These are phyloP conservation scores for Lepidium aucheri DNA, from an alignment of 345 rosid species.

Conservation along the genomic window DNA sequence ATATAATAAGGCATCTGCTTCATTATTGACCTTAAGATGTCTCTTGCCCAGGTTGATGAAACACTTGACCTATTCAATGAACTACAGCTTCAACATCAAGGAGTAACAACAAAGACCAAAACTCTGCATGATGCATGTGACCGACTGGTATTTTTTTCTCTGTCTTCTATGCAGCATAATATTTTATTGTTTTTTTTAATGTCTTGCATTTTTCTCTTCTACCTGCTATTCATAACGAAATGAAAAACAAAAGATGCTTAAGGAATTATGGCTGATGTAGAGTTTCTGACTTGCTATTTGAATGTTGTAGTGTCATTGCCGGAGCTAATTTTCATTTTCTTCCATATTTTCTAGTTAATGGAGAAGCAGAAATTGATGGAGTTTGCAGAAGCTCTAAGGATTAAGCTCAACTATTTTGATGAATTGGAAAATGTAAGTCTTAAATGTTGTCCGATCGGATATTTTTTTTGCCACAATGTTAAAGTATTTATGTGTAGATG, in stretches of 20 bases:
- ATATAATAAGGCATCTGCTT: background rate
- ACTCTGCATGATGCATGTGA: constrained; percentile 99
- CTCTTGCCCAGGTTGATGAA: constrained; percentile 70
- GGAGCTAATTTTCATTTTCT: constrained; percentile 11
- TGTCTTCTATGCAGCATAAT: background rate
- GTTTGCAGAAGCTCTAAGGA: constrained; percentile 88
- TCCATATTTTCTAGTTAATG: constrained; percentile 39
- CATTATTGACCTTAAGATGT: background rate
- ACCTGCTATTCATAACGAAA: background rate
- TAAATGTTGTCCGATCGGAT: constrained; percentile 36
- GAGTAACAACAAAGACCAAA: constrained; percentile 93
- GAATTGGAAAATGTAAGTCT: constrained; percentile 99
- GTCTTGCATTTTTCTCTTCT: background rate
- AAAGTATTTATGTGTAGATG: background rate
- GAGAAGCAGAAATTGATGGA: constrained; percentile 87
- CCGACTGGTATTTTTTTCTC: constrained; percentile 53
- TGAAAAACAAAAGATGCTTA: background rate
- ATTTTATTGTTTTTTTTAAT: background rate
- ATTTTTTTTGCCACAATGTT: background rate
- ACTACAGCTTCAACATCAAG: constrained; percentile 85
- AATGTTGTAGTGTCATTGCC: background rate
- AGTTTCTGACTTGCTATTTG: background rate
- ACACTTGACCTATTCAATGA: constrained; percentile 78
- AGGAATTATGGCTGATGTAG: background rate
- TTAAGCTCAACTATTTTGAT: constrained; percentile 93